A percentile compares a stretch with the other conserved stretches of the same genome.
Conservation (phyloP, 2,329 filamentous ascomycete species). For the Annulohypoxylon truncatum region DNA sequence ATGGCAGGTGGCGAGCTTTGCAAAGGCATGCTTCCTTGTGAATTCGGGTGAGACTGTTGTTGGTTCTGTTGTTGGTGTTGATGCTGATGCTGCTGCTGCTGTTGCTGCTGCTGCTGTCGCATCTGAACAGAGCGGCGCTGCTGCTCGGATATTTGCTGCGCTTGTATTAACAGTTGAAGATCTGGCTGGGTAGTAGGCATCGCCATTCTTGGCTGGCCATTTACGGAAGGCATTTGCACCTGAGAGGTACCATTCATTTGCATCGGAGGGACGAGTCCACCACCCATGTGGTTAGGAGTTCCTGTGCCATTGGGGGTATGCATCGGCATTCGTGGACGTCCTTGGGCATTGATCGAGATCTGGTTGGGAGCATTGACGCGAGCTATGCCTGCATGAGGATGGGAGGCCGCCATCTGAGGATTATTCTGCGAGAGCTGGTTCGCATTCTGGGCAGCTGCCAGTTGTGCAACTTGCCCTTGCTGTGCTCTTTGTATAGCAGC, state of each 20-base stretch:
- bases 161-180: constrained; percentile 69
- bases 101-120: constrained; percentile 56
- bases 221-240: constrained; percentile 73
- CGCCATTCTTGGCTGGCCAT: constrained; percentile 71
- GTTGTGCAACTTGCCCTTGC: constrained; percentile 58
- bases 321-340: constrained; percentile 64
- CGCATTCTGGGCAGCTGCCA: constrained; percentile 57
- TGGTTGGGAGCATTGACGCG: constrained; percentile 60
- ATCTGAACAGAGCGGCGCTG: constrained; percentile 65
- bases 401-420: constrained; percentile 49
- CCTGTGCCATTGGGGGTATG: constrained; percentile 64
- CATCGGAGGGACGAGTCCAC: constrained; percentile 64
- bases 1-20: constrained; percentile 58
- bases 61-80: constrained; percentile 54
- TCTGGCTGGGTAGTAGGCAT: constrained; percentile 61
- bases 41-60: constrained; percentile 49
- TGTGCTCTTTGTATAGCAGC: constrained; percentile 61
- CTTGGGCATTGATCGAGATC: constrained; percentile 59
- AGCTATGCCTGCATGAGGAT: constrained; percentile 51
- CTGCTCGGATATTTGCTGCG: constrained; percentile 74
- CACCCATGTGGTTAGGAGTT: constrained; percentile 62
- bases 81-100: constrained; percentile 54
- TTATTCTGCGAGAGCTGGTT: constrained; percentile 53
- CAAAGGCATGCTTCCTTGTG: constrained; percentile 53
- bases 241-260: constrained; percentile 75